These are phyloP conservation scores for Hypoxylon trugodes DNA, from an alignment of 495 filamentous ascomycete species.

Conservation along the genomic window DNA sequence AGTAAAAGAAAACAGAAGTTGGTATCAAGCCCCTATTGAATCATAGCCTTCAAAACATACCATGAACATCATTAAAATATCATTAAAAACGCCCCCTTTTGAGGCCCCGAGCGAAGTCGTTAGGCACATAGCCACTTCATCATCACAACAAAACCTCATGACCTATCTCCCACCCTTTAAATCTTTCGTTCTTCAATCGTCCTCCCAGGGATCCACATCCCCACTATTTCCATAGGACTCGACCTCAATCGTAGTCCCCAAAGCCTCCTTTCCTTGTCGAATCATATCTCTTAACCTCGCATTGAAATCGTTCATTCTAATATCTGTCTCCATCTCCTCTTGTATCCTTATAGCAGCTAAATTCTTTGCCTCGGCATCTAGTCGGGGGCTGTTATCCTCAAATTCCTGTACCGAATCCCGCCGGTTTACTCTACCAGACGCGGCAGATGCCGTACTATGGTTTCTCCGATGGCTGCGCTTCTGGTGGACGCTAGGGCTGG, in stretches of 20 bases:
- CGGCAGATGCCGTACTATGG: conserved; percentile 45
- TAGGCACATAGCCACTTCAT: background rate
- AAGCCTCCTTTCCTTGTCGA: conserved; percentile 82
- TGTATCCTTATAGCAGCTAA: conserved; percentile 71
- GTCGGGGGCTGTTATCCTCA: conserved; percentile 50
- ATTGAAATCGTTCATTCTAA: conserved; percentile 79
- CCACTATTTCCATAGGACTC: conserved; percentile 45
- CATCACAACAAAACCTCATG: background rate
- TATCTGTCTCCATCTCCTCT: conserved; percentile 81
- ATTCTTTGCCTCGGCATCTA: conserved; percentile 68
- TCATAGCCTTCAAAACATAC: conserved; percentile 4
- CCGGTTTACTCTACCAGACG: conserved; percentile 24
- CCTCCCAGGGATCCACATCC: conserved; percentile 48
- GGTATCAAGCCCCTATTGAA: conserved; percentile 22
- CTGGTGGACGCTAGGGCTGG: conserved; percentile 37
- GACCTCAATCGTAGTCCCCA: conserved; percentile 82
- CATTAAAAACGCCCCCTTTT: conserved; percentile 15
- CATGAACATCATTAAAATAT: conserved; percentile 9
- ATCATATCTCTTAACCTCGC: conserved; percentile 84
- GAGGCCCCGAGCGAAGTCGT: background rate
- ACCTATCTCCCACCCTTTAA: background rate
- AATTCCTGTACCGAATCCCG: conserved; percentile 43
- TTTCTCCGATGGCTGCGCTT: conserved; percentile 46
- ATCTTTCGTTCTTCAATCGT: conserved; percentile 24
- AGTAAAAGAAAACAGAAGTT: conserved; percentile 8